Percentiles rank a stretch among this genome's conserved stretches.
These are phyloP conservation scores for Leonotis leonurus DNA, from an alignment of 257 asterid species.

Conservation along the genomic window DNA sequence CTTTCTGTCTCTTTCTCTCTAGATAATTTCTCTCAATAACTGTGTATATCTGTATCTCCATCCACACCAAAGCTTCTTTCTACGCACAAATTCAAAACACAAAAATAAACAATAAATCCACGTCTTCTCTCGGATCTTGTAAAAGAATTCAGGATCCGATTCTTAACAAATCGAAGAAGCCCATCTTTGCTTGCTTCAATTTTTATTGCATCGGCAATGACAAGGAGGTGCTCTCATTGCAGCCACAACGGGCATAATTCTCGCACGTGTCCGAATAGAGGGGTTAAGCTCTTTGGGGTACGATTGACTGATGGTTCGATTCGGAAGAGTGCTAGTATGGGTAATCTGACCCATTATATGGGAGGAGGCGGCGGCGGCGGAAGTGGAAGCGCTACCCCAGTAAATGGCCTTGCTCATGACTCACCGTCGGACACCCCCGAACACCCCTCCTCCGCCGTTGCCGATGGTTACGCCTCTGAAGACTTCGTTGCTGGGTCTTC, in stretches of 20 bases:
- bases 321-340: constrained; percentile 99
- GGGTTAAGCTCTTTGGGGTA: constrained; percentile 95
- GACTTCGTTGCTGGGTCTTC: constrained; percentile 91
- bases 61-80: constrained; percentile 18
- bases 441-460: constrained; percentile 56
- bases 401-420: constrained; percentile 52
- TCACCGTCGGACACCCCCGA: constrained; percentile 86
- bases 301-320: constrained; percentile 97
- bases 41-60: constrained; percentile 13
- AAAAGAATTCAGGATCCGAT: constrained; percentile 11
- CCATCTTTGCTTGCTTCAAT: background rate
- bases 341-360: constrained; percentile 83
- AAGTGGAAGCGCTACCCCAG: constrained; percentile 47
- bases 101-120: background rate
- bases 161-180: background rate
- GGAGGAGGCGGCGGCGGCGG: constrained; percentile 37
- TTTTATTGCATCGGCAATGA: constrained; percentile 37
- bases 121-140: constrained; percentile 17
- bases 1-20: constrained; percentile 9
- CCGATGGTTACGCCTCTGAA: constrained; percentile 91
- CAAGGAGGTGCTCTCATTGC: constrained; percentile 98
- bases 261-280: constrained; percentile 97
- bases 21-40: background rate
- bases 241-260: constrained; percentile 98
- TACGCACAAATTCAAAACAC: background rate